Base-by-base conservation (phyloP, 768 basidiomycete genomes). In the Suillus plorans region DNA sequence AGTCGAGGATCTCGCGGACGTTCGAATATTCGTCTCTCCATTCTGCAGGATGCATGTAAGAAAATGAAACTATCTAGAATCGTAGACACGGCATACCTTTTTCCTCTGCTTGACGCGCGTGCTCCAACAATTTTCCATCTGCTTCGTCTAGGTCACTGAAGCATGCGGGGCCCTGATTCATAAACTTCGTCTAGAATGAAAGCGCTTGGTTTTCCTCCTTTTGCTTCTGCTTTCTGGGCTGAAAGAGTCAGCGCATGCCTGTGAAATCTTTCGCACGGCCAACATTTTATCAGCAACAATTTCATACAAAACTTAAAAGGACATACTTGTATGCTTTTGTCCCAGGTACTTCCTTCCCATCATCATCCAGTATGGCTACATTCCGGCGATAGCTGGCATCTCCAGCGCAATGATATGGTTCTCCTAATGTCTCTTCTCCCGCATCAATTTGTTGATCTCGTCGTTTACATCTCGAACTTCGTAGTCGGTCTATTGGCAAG, bases 391-490 rank as follows among this genome's bases (percentile, higher is more conserved):
- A 99, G 74, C 97, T 99, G 25, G 96, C 97, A 67, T 96, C 96
- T 55, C 96, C 1, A 98, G 81, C 7, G 89, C 89, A n/a, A 98
- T 90, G 60, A 99, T 97, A 75, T 97, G 96, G 69, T 95, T 96
- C 80, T 99, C 97, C 94, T 95, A 99, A 77, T 98, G 96, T 52
- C 91, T 79, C 76, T 99, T 98, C 79, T 99, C 97, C 42, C 97
- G 85, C 84, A 99, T 80, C 16, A 97, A 80, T 73, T 90, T 93
- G 82, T 99, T 99, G 68, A 99, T 99, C 72, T 98, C 95, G 75
- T 99, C 96, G 74, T 99, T 99, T 3, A 59, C 25, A 75, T 98
- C 97, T 36, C 97, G 89, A 58, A 96, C 88, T 80, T 98, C 95
- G 73, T 98, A 98, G 80, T 98, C 95, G 31, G 92, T 91, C 75